Conservation (phyloP, 164 flowering plant species). For the Aristolochia fimbriata region DNA sequence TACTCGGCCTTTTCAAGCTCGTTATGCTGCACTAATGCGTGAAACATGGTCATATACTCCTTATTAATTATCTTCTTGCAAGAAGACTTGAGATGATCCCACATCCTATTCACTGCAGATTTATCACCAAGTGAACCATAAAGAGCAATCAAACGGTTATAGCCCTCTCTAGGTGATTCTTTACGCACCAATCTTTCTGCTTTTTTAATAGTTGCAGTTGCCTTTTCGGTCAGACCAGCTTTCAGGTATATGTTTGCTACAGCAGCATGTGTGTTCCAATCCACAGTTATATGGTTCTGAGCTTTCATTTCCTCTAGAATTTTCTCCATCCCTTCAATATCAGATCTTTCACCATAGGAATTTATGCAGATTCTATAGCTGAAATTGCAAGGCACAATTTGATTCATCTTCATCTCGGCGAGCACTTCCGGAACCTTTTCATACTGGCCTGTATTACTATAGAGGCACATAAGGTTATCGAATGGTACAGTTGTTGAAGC, state of each 20-base stretch:
- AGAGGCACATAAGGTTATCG: slow-evolving; percentile 30
- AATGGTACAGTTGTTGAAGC: slow-evolving; percentile 14
- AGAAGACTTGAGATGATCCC: slow-evolving; percentile 22
- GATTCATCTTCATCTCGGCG: slow-evolving; percentile 36
- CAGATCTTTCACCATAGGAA: slow-evolving; percentile 26
- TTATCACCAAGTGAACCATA: slow-evolving; percentile 30
- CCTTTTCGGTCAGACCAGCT: slow-evolving; percentile 24
- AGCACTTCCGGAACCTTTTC: slow-evolving; percentile 31
- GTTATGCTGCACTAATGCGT: slow-evolving; percentile 27
- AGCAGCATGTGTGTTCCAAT: slow-evolving; percentile 24
- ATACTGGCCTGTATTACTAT: slow-evolving; percentile 18
- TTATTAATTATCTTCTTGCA: slow-evolving; percentile 14
- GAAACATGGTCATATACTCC: slow-evolving; percentile 24
- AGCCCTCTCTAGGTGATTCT: background rate
- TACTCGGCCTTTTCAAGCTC: slow-evolving; percentile 38
- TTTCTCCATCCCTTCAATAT: slow-evolving; percentile 28
- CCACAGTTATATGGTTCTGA: slow-evolving; percentile 13
- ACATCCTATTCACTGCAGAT: slow-evolving; percentile 23
- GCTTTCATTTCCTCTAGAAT: slow-evolving; percentile 25
- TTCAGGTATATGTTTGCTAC: slow-evolving; percentile 36
- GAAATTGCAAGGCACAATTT: slow-evolving; percentile 20
- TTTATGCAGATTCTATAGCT: slow-evolving; percentile 21
- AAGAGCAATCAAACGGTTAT: slow-evolving; percentile 16
- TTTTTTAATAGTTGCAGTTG: slow-evolving; percentile 19
- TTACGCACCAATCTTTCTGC: slow-evolving; percentile 14